Evolutionary conservation across 2,329 filamentous ascomycete genomes (phyloP), one percentile per base, ranked within the genome.

Genomic region (Chaetomiaceae sp.): DNA sequence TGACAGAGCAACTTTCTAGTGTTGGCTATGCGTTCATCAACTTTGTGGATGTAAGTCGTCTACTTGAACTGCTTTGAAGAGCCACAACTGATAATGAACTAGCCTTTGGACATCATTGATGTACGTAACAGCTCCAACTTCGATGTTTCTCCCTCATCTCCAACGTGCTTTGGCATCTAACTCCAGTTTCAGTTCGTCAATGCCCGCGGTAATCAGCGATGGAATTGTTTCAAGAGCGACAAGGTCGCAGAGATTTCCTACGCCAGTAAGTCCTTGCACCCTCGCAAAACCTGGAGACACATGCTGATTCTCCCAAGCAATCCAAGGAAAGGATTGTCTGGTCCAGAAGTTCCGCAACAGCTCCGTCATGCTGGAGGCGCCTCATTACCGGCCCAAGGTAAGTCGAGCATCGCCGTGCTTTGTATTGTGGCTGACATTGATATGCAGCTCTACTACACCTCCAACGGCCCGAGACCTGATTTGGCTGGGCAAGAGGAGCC

Each of bases 21-120:
- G 92, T 97, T 52, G 93, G 93, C 40, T 97, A 97, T 68, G 92
- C 90, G 0, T 99, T 97, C 69, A 89, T 99, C 71, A 96, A 99
- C 69, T 96, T 97, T 61, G 80, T 84, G 38, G 83, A 90, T 66
- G 85, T 87, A 68, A 79, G 84, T 65, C 9, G 2, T 25, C 8
- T 17, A 12, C 8, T 1, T 12, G 12, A 27, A 23, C 63, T 17
- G 33, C 5, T 21, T 8, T 17, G 8, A 48, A 19, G 20, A 34
- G 23, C 27, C 13, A 19, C 44, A 55, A 43, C 71, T 79, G 62
- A 82, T 63, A 43, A 43, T 52, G 19, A 30, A 27, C 10, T 54
- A 87, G 81, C 82, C 88, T 0, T 73, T 85, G 53, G 82, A 88
- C 66, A 89, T 93, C 53, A 80, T 89, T 48, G 74, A 83, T 56